Conservation (phyloP, 1,284 basidiomycete genomes). For the Tremellales sp. region DNA sequence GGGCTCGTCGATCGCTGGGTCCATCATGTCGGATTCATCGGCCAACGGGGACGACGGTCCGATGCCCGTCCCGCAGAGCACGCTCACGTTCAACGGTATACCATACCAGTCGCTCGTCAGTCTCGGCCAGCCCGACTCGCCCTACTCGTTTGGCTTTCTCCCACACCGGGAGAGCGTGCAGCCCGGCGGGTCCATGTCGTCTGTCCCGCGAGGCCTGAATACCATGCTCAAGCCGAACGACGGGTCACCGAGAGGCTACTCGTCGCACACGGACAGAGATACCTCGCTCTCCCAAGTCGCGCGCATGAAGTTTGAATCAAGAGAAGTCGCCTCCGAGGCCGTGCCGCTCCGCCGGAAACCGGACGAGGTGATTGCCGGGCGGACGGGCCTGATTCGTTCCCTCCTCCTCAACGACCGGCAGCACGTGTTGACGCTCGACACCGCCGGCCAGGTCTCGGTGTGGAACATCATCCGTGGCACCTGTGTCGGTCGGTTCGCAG, state of each 20-base stretch:
- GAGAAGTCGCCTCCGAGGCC: constrained; percentile 80
- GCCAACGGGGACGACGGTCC: constrained; percentile 15
- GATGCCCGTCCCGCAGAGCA: constrained; percentile 19
- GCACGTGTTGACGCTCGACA: constrained; percentile 88
- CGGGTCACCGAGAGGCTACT: constrained; percentile 15
- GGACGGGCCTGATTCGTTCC: constrained; percentile 77
- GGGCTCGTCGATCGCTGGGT: constrained; percentile 27
- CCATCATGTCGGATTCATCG: constrained; percentile 31
- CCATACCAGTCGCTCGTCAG: constrained; percentile 74
- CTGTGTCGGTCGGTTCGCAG: constrained; percentile 69
- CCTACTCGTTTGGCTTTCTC: constrained; percentile 54
- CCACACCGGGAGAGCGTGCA: constrained; percentile 54
- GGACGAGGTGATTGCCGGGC: constrained; percentile 70
- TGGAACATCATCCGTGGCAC: constrained; percentile 84
- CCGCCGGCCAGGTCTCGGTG: constrained; percentile 73
- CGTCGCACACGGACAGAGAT: constrained; percentile 6
- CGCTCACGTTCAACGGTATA: constrained; percentile 60
- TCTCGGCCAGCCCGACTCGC: constrained; percentile 70
- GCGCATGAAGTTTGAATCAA: constrained; percentile 62
- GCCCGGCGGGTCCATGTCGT: constrained; percentile 72
- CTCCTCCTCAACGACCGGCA: constrained; percentile 83
- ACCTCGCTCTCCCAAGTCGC: constrained; percentile 31
- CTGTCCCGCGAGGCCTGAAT: constrained; percentile 52
- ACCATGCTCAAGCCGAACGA: constrained; percentile 10
- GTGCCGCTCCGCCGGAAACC: constrained; percentile 60